Evolutionary conservation across 352 stramenopile species (phyloP).

Genomic region (Globisporangium nodosum): DNA sequence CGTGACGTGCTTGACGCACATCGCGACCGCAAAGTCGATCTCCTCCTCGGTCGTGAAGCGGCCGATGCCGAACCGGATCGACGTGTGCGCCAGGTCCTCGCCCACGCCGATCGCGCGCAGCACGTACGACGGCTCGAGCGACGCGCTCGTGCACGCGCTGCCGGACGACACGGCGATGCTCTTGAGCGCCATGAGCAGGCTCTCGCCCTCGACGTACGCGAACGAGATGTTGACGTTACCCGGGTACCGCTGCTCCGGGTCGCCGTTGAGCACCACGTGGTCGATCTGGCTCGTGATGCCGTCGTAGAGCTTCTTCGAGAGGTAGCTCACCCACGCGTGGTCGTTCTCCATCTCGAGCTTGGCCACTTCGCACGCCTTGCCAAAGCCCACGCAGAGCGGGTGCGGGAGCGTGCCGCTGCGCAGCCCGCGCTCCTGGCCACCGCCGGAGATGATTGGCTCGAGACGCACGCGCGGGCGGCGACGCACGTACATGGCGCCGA

Average conservation of each 20-base stretch:
- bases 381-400: slow-evolving; percentile 83
- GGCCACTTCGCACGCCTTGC: slow-evolving; percentile 91
- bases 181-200: slow-evolving; percentile 98
- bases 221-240: slow-evolving; percentile 99
- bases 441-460: slow-evolving; percentile 96
- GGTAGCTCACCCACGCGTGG: slow-evolving; percentile 89
- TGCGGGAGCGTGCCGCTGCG: slow-evolving; percentile 87
- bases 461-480: slow-evolving; percentile 94
- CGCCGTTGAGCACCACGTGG: slow-evolving; percentile 96
- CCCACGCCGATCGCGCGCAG: slow-evolving; percentile 97
- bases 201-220: slow-evolving; percentile 99
- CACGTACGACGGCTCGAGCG: slow-evolving; percentile 98
- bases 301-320: slow-evolving; percentile 94
- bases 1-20: slow-evolving; percentile 93
- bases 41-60: slow-evolving; percentile 98
- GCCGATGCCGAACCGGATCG: slow-evolving; percentile 96
- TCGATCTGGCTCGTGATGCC: slow-evolving; percentile 75
- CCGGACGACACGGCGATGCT: slow-evolving; percentile 94
- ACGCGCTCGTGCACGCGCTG: slow-evolving; percentile 15
- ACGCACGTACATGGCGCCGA: slow-evolving; percentile 97
- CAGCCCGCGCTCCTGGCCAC: slow-evolving; percentile 97
- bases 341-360: slow-evolving; percentile 95
- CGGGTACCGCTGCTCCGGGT: slow-evolving; percentile 90
- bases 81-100: slow-evolving; percentile 98
- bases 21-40: slow-evolving; percentile 95